These are phyloP conservation scores for Manihot esculenta DNA, from an alignment of 441 rosid species.

Conservation along the genomic window DNA sequence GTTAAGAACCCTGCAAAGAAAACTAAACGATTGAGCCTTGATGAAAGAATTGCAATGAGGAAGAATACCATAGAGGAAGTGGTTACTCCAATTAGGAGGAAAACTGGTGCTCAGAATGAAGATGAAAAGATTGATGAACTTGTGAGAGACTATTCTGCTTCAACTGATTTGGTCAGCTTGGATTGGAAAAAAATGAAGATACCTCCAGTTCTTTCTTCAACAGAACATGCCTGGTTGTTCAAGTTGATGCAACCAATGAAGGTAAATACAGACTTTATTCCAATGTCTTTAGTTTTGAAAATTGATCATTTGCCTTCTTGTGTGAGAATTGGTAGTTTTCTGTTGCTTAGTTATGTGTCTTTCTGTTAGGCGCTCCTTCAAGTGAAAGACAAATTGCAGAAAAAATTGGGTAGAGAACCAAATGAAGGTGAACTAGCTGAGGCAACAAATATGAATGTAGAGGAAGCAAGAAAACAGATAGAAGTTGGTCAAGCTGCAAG, in stretches of 20 bases:
- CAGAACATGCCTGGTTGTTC: conserved; percentile 86
- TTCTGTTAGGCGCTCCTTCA: conserved; percentile 51
- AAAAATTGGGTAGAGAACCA: conserved; percentile 55
- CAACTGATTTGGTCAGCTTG: conserved; percentile 63
- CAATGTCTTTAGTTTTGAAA: background rate
- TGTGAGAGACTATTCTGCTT: conserved; percentile 62
- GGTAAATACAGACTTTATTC: conserved; percentile 32
- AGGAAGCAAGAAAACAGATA: conserved; percentile 48
- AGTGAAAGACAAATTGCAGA: conserved; percentile 51
- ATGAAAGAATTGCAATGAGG: conserved; percentile 54
- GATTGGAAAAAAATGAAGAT: conserved; percentile 96
- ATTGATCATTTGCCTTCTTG: background rate
- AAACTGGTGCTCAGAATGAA: conserved; percentile 35
- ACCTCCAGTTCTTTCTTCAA: conserved; percentile 79
- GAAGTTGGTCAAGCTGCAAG: conserved; percentile 80
- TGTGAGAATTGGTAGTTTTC: conserved; percentile 5
- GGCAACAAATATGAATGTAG: conserved; percentile 42
- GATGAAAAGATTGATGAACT: conserved; percentile 74
- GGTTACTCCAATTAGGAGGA: conserved; percentile 23
- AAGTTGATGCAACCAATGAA: conserved; percentile 91
- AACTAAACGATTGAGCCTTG: conserved; percentile 59
- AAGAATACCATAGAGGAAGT: conserved; percentile 37
- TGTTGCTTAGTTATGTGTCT: conserved; percentile 19
- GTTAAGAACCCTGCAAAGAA: conserved; percentile 49
- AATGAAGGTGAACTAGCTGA: conserved; percentile 60